These are phyloP conservation scores for Beauveria sp. DNA, from an alignment of 2,329 filamentous ascomycete species.

Conservation along the genomic window DNA sequence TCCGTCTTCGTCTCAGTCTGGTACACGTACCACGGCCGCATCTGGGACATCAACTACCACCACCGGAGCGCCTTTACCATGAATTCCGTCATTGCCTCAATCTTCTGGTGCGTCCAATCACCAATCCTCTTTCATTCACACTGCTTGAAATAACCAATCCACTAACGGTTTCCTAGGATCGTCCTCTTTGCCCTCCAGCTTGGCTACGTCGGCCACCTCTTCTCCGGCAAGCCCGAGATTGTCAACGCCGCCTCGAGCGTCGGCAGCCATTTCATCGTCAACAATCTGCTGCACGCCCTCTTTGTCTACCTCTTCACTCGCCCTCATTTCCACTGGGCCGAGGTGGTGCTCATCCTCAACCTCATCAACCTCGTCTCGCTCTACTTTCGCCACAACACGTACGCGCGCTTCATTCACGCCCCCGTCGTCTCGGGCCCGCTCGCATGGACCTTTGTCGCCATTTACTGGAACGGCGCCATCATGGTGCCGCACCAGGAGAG, in stretches of 20 bases:
- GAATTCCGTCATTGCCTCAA: constrained; percentile 54
- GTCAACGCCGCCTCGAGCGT: constrained; percentile 68
- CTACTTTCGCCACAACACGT: constrained; percentile 72
- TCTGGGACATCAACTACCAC: constrained; percentile 66
- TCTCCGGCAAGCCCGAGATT: constrained; percentile 54
- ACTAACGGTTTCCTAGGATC: constrained; percentile 41
- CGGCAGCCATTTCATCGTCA: constrained; percentile 75
- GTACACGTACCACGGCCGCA: constrained; percentile 61
- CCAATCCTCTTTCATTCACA: too few relatives aligned
- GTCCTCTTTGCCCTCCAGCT: constrained; percentile 68
- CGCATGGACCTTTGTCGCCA: constrained; percentile 74
- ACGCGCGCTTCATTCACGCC: constrained; percentile 67
- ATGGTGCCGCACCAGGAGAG: constrained; percentile 62
- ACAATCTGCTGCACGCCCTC: constrained; percentile 75
- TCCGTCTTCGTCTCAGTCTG: constrained; percentile 66
- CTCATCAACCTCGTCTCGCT: constrained; percentile 71
- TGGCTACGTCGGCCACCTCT: constrained; percentile 70
- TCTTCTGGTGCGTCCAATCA: constrained; percentile 61
- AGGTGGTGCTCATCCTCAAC: constrained; percentile 71
- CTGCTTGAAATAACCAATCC: too few relatives aligned
- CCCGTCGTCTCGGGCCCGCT: constrained; percentile 70
- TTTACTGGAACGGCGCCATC: constrained; percentile 86
- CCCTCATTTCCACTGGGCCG: constrained; percentile 65
- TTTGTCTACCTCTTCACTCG: constrained; percentile 81
- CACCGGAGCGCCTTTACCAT: constrained; percentile 68